These are phyloP conservation scores for Arabis alpina DNA, from an alignment of 345 rosid genomes.

Conservation along the genomic window DNA sequence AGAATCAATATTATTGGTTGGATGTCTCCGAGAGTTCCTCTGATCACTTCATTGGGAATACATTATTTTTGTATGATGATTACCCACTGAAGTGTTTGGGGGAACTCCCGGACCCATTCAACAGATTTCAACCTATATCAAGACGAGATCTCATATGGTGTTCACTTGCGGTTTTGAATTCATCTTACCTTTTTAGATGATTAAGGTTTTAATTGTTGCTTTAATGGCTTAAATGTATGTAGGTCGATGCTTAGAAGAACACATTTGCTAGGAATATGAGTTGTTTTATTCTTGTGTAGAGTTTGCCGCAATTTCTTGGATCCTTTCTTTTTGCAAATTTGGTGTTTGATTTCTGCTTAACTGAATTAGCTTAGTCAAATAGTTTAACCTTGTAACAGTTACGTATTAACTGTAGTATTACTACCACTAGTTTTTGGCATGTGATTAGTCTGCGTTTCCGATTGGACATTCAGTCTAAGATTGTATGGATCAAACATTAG, in stretches of 20 bases:
- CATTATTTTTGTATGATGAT: neutral
- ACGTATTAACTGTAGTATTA: neutral
- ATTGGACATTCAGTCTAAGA: neutral
- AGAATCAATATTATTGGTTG: constrained; percentile 16
- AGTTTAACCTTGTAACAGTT: neutral
- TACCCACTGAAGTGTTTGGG: constrained; percentile 45
- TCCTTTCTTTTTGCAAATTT: neutral
- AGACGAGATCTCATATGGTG: neutral
- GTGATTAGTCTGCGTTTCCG: neutral
- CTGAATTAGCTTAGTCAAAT: neutral
- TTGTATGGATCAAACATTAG: neutral
- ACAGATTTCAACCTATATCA: neutral
- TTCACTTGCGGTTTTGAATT: neutral
- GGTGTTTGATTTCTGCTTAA: neutral
- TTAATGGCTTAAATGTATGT: too few relatives aligned
- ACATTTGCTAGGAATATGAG: neutral
- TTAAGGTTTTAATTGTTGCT: too few relatives aligned
- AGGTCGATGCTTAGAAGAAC: neutral
- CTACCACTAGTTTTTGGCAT: neutral
- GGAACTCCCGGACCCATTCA: constrained; percentile 39
- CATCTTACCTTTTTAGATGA: constrained; percentile 1
- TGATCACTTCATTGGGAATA: constrained; percentile 35
- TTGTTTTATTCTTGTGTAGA: neutral
- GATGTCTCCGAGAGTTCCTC: constrained; percentile 41
- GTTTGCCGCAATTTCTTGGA: neutral